A percentile compares a stretch with the other conserved stretches of the same genome.
Conservation (phyloP, 371 early-diverging fungal species). For the Zopfochytrium polystomum region DNA sequence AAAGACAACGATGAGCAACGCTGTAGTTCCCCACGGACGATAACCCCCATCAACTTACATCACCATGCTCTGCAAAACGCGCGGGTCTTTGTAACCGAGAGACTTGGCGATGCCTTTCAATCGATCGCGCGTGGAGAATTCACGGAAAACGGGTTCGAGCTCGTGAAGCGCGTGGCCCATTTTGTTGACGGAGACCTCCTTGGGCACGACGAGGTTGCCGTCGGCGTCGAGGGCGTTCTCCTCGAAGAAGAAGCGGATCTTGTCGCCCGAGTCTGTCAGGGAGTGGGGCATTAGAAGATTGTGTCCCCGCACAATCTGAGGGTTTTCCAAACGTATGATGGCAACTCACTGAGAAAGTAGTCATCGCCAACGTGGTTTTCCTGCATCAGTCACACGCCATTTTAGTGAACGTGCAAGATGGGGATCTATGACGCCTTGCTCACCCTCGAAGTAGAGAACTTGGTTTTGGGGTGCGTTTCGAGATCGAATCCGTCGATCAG, state of each 20-base stretch:
- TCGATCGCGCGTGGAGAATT: slow-evolving; percentile 55
- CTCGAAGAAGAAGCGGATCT: slow-evolving; percentile 85
- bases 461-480: slow-evolving; percentile 74
- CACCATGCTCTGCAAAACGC: slow-evolving; percentile 85
- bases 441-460: slow-evolving; percentile 63
- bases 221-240: slow-evolving; percentile 70
- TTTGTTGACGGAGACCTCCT: slow-evolving; percentile 78
- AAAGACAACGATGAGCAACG: neutral
- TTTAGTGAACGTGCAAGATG: neutral
- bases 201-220: slow-evolving; percentile 55
- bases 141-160: slow-evolving; percentile 67
- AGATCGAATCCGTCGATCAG: slow-evolving; percentile 63
- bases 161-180: slow-evolving; percentile 88
- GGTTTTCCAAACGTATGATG: no score
- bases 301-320: neutral
- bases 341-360: slow-evolving; percentile 59
- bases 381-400: neutral
- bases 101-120: slow-evolving; percentile 58
- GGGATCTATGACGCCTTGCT: slow-evolving; percentile 22
- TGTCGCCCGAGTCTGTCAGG: slow-evolving; percentile 79
- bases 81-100: slow-evolving; percentile 70
- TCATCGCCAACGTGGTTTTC: slow-evolving; percentile 78
- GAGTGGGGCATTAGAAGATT: no score
- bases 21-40: no score
- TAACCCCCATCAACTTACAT: slow-evolving; percentile 49